Evolutionary conservation across 805 yeast species (phyloP).

Genomic region (Kuraishia molischiana): DNA sequence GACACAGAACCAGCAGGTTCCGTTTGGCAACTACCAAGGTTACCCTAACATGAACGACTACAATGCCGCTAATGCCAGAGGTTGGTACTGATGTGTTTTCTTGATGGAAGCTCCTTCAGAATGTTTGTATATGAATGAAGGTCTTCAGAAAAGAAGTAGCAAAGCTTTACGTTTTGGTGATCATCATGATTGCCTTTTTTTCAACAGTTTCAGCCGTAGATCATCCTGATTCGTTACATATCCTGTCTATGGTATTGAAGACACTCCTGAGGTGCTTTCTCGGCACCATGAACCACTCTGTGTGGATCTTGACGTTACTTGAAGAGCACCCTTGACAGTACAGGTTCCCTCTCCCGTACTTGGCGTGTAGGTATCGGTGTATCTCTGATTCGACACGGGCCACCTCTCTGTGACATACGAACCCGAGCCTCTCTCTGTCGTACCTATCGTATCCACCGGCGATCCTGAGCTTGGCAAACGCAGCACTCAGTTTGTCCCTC

Average conservation of each 20-base stretch:
- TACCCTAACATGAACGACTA: slow-evolving; percentile 2
- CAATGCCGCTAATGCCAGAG: slow-evolving; percentile 1
- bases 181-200: no score
- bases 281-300: slow-evolving; percentile 51
- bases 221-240: neutral
- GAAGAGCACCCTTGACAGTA: slow-evolving; percentile 36
- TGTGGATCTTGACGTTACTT: slow-evolving; percentile 25
- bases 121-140: no score
- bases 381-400: slow-evolving; percentile 29
- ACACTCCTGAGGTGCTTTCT: slow-evolving; percentile 25
- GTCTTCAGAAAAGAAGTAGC: no score
- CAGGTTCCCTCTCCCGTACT: slow-evolving; percentile 38
- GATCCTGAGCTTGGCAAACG: slow-evolving; percentile 7
- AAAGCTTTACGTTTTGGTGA: no score
- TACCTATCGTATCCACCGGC: neutral
- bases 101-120: no score
- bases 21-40: slow-evolving; percentile 1
- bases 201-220: no score
- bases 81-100: neutral
- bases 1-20: slow-evolving; percentile 1
- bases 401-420: slow-evolving; percentile 21
- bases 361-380: slow-evolving; percentile 25
- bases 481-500: slow-evolving; percentile 8
- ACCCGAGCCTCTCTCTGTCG: slow-evolving; percentile 21
- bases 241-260: slow-evolving; percentile 22